Evolutionary conservation across 148 eudicot genomes (phyloP).

Genomic region (Rhododendron simsii): DNA sequence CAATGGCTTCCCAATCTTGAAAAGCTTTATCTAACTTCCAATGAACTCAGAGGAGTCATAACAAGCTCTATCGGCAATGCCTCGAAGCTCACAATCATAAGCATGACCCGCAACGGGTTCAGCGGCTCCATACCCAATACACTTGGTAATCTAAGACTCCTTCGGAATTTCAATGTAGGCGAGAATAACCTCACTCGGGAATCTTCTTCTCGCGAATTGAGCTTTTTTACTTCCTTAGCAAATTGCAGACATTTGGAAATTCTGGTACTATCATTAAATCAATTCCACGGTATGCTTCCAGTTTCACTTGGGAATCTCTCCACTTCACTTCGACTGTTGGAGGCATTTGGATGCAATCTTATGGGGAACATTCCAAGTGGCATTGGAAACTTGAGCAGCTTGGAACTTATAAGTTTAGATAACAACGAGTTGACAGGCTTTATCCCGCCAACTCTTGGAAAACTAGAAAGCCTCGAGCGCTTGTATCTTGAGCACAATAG

Average conservation of each 20-base stretch:
- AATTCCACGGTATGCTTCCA: constrained; percentile 19
- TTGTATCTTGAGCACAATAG: constrained; percentile 25
- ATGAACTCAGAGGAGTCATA: constrained; percentile 17
- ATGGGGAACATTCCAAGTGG: constrained; percentile 23
- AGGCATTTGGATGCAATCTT: constrained; percentile 18
- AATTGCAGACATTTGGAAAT: constrained; percentile 9
- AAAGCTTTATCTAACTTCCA: not conserved
- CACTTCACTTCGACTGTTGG: not conserved
- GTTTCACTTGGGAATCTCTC: constrained; percentile 29
- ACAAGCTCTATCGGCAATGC: constrained; percentile 22
- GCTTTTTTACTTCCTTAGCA: constrained; percentile 23
- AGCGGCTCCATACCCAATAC: constrained; percentile 15
- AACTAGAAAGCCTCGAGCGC: constrained; percentile 9
- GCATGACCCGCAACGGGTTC: constrained; percentile 2
- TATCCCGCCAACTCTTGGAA: constrained; percentile 24
- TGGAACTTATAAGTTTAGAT: constrained; percentile 14
- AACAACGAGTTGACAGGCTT: constrained; percentile 16
- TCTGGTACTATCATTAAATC: constrained; percentile 12
- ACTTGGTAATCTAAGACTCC: constrained; percentile 13
- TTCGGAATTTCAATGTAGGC: not conserved
- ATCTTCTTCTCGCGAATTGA: constrained; percentile 15
- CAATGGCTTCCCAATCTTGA: constrained; percentile 13
- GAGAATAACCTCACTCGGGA: constrained; percentile 10
- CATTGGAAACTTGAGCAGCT: constrained; percentile 27
- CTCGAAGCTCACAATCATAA: constrained; percentile 8